A percentile compares a stretch with the other conserved stretches of the same genome.
Evolutionary conservation across 73 alveolate species (phyloP).

Genomic region (Effrenium voratum): DNA sequence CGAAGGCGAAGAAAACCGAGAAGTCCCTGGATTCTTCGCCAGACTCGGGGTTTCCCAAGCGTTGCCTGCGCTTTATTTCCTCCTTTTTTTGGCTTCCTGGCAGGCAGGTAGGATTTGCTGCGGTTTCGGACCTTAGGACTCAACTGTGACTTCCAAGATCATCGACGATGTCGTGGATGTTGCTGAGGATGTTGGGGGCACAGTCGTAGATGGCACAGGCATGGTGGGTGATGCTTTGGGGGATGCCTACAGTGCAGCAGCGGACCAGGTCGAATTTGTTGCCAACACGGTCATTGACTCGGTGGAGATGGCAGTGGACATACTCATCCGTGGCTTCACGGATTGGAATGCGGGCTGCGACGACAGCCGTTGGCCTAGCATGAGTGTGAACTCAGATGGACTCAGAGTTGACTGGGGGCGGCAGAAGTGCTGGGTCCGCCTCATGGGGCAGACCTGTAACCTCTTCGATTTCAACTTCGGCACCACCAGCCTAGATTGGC

Average conservation of each 20-base stretch:
- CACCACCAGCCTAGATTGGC: background rate
- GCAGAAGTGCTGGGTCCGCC: constrained; percentile 36
- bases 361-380: constrained; percentile 17
- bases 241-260: constrained; percentile 27
- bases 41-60: too few relatives aligned
- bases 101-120: too few relatives aligned
- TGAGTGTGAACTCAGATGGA: background rate
- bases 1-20: background rate
- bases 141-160: background rate
- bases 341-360: constrained; percentile 40
- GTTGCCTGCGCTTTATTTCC: too few relatives aligned
- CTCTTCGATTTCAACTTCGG: constrained; percentile 43
- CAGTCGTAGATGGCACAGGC: constrained; percentile 38
- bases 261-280: constrained; percentile 31
- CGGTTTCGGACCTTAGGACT: background rate
- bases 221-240: constrained; percentile 50
- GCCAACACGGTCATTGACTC: constrained; percentile 58
- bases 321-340: constrained; percentile 32
- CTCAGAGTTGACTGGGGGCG: constrained; percentile 36
- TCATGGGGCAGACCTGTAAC: constrained; percentile 36
- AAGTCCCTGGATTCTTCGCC: constrained; percentile 19
- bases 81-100: too few relatives aligned
- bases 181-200: background rate
- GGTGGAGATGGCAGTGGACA: constrained; percentile 60
- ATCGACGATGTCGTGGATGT: background rate